These are phyloP conservation scores for Leucocoprinus sp. DNA, from an alignment of 768 basidiomycete genomes.

Conservation along the genomic window DNA sequence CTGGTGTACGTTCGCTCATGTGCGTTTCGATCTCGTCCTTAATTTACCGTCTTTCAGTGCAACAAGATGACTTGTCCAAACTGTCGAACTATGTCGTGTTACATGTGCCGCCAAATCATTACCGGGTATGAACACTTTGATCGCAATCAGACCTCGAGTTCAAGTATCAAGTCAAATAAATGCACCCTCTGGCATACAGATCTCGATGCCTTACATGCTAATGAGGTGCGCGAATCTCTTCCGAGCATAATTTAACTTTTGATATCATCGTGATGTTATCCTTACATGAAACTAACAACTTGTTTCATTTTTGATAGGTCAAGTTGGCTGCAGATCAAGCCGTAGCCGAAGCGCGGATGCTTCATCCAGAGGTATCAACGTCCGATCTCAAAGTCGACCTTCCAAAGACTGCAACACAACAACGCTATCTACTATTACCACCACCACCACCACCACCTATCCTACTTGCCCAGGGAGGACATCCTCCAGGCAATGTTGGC, in stretches of 20 bases:
- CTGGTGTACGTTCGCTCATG: constrained; percentile 43
- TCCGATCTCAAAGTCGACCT: constrained; percentile 58
- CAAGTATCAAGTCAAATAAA: constrained; percentile 27
- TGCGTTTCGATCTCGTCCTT: neutral
- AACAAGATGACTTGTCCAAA: constrained; percentile 86
- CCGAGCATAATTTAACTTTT: neutral
- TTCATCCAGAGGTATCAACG: constrained; percentile 52
- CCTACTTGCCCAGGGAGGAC: no score
- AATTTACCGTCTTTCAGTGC: constrained; percentile 42
- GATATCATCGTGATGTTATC: neutral
- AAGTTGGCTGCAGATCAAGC: constrained; percentile 60
- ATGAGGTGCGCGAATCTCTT: constrained; percentile 53
- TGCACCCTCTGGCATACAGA: constrained; percentile 62
- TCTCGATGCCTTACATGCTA: constrained; percentile 51
- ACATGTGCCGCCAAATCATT: constrained; percentile 71
- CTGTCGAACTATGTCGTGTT: constrained; percentile 72
- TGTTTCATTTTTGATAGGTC: constrained; percentile 36
- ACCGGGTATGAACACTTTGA: constrained; percentile 72
- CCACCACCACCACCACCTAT: no score
- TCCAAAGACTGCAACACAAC: constrained; percentile 21
- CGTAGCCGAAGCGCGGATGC: constrained; percentile 47
- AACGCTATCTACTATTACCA: no score
- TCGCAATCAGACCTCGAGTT: constrained; percentile 24
- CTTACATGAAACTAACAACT: neutral
- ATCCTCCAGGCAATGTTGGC: no score